Evolutionary conservation across 305 asterid species (phyloP).

Genomic region (Caryopteris hybrid): DNA sequence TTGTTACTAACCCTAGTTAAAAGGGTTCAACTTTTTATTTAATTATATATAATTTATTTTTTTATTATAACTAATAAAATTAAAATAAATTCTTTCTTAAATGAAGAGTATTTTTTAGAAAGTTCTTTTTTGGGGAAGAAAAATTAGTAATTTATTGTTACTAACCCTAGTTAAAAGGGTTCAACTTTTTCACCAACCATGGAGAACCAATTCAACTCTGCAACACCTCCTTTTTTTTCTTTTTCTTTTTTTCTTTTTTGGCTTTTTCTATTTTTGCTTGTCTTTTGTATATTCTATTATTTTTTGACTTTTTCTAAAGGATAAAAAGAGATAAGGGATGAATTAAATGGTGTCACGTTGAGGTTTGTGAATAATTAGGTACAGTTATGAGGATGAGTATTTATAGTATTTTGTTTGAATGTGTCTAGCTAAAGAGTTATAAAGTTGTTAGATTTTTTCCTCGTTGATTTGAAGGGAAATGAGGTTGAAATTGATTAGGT

Average conservation of each 20-base stretch:
- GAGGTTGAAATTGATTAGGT: background rate
- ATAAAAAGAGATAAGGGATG: background rate
- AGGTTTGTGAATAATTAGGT: background rate
- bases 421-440: no score
- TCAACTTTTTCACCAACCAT: background rate
- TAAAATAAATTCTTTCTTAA: no score
- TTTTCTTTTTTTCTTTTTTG: background rate
- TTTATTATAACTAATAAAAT: no score
- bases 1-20: constrained; percentile 25
- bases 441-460: no score
- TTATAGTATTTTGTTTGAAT: constrained; percentile 2
- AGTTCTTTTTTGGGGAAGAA: no score
- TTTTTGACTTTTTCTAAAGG: no score
- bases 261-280: background rate
- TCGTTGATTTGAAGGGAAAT: no score
- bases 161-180: constrained; percentile 22
- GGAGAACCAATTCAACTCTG: background rate
- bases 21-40: background rate
- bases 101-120: no score
- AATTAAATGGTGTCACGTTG: background rate
- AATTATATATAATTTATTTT: no score
- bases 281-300: background rate
- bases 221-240: no score
- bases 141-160: constrained; percentile 15
- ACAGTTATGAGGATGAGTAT: background rate